phyloP scores from a whole-genome alignment of 139 green algal genomes.

The Chlamydomonas applanata region DNA sequence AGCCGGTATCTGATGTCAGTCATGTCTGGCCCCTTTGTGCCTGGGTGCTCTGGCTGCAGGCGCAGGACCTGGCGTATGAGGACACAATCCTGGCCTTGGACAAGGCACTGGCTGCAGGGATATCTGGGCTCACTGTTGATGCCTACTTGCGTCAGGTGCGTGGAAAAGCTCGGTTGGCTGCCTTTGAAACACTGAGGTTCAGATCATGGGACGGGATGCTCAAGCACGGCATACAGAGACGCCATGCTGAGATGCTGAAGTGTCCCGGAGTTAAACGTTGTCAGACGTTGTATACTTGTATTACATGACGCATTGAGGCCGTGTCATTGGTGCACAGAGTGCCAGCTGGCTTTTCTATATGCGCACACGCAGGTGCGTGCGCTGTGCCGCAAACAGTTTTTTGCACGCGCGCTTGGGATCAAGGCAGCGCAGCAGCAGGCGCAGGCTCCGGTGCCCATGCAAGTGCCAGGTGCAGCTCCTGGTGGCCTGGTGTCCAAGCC shows the following conservation, averaged over 20 bases:
- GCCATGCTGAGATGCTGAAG: too few relatives aligned
- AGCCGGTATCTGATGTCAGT: too few relatives aligned
- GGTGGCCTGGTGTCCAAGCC: not conserved
- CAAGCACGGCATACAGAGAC: too few relatives aligned
- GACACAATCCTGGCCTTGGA: constrained; percentile 83
- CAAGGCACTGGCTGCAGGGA: constrained; percentile 53
- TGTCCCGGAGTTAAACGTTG: too few relatives aligned
- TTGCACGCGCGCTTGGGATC: constrained; percentile 58
- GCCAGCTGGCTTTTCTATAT: too few relatives aligned
- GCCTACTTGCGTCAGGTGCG: constrained; percentile 77
- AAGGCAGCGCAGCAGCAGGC: constrained; percentile 62
- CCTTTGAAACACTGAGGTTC: too few relatives aligned
- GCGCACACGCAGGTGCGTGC: constrained; percentile 54
- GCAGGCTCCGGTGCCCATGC: not conserved
- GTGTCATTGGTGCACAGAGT: too few relatives aligned
- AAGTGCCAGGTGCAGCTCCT: not conserved
- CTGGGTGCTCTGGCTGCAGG: constrained; percentile 28
- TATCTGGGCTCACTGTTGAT: constrained; percentile 48
- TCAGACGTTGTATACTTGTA: too few relatives aligned
- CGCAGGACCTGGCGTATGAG: constrained; percentile 84
- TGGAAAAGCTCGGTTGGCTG: not conserved
- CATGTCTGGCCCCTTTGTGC: too few relatives aligned
- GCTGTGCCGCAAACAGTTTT: constrained; percentile 73
- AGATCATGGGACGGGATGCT: too few relatives aligned
- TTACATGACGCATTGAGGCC: too few relatives aligned